Percentiles rank a stretch among this genome's conserved stretches.
phyloP scores from a whole-genome alignment of 345 rosid species.

The Anastatica hierochuntica region DNA sequence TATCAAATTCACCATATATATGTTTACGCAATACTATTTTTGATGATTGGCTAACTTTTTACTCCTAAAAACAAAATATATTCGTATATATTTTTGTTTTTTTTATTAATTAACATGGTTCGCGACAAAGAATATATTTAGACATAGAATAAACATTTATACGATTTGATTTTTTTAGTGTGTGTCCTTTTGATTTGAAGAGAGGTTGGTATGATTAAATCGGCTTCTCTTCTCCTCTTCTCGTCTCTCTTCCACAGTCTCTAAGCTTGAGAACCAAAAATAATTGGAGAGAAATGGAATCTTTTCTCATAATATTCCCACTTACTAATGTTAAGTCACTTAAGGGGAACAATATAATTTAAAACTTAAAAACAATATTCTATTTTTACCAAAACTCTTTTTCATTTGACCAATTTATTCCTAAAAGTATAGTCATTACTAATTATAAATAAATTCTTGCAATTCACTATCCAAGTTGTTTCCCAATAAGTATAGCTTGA shows the following conservation, averaged over 20 bases:
- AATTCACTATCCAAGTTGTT: conserved; percentile 4
- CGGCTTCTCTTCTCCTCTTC: conserved; percentile 20
- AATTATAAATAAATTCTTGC: not conserved
- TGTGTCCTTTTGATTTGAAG: conserved; percentile 15
- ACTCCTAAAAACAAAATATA: not conserved
- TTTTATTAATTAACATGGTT: conserved; percentile 1
- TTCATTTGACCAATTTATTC: conserved; percentile 11
- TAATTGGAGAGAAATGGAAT: conserved; percentile 8
- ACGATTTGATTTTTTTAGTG: conserved; percentile 9
- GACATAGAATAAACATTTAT: conserved; percentile 16
- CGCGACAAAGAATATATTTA: conserved; percentile 16
- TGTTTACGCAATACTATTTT: too few relatives aligned
- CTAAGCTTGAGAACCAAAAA: conserved; percentile 5
- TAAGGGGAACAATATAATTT: too few relatives aligned
- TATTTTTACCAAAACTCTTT: not conserved
- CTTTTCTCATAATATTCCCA: conserved; percentile 17
- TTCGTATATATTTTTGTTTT: conserved; percentile 3
- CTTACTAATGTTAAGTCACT: conserved; percentile 13
- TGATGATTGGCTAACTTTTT: too few relatives aligned
- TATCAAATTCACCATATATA: too few relatives aligned
- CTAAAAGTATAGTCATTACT: not conserved
- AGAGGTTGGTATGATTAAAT: conserved; percentile 17
- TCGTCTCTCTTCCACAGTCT: not conserved
- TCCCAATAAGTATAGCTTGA: not conserved
- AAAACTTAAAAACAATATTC: not conserved